phyloP scores from a whole-genome alignment of 306 rosid species.

The Comarum palustre region DNA sequence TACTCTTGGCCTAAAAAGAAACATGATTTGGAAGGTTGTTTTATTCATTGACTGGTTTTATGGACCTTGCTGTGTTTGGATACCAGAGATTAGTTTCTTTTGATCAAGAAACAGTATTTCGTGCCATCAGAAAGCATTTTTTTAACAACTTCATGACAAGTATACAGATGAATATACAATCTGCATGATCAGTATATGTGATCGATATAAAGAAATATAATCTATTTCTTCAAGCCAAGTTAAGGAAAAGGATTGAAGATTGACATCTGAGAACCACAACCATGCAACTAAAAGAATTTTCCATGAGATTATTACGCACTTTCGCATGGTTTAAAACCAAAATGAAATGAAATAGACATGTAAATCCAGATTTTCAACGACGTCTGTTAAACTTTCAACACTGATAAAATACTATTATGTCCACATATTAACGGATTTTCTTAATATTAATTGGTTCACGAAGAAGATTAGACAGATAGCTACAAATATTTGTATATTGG shows the following conservation, averaged over 20 bases:
- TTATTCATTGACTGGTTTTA: slow-evolving; percentile 10
- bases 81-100: not conserved
- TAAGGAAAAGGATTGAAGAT: not conserved
- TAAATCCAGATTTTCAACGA: not conserved
- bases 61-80: slow-evolving; percentile 10
- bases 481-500: not conserved
- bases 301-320: not conserved
- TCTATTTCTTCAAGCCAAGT: not conserved
- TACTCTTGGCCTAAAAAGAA: not conserved
- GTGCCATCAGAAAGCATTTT: not conserved
- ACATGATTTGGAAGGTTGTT: slow-evolving; percentile 11
- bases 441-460: not conserved
- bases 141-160: not conserved
- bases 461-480: slow-evolving; percentile 3
- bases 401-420: slow-evolving; percentile 3
- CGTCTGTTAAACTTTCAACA: not conserved
- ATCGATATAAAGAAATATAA: not conserved
- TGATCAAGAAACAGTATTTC: not conserved
- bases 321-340: slow-evolving; percentile 1
- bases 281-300: not conserved
- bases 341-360: not conserved
- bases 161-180: slow-evolving; percentile 5
- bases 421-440: slow-evolving; percentile 1
- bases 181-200: not conserved
- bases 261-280: slow-evolving; percentile 9